phyloP scores from a whole-genome alignment of 2,329 filamentous ascomycete genomes.

The Cercospora zeae-maydis region DNA sequence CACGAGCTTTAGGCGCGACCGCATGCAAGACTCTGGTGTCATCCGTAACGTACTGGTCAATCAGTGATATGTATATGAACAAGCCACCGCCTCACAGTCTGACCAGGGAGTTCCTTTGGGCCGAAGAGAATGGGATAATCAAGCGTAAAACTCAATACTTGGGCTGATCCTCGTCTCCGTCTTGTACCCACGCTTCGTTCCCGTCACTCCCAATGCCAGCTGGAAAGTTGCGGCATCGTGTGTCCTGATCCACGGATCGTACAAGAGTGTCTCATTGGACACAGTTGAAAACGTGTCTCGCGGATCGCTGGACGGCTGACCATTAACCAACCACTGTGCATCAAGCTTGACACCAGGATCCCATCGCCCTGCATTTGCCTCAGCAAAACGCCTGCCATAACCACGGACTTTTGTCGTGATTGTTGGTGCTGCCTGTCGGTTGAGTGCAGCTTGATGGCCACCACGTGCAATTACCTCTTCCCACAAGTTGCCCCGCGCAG shows the following conservation, averaged over 20 bases:
- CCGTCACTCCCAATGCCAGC: background rate
- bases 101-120: background rate
- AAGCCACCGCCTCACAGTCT: background rate
- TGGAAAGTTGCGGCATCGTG: background rate
- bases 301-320: slow-evolving; percentile 17
- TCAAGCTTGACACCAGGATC: slow-evolving; percentile 38
- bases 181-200: background rate
- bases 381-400: background rate
- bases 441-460: slow-evolving; percentile 36
- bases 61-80: background rate
- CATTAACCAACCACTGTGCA: slow-evolving; percentile 37
- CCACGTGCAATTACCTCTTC: slow-evolving; percentile 35
- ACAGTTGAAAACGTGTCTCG: background rate
- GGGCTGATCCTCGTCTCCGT: background rate
- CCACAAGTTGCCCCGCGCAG: slow-evolving; percentile 36
- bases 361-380: slow-evolving; percentile 35
- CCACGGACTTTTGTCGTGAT: background rate
- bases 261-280: background rate
- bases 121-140: background rate
- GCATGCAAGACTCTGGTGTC: background rate
- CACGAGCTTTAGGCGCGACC: too few species aligned
- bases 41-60: background rate
- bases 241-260: background rate
- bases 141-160: background rate
- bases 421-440: slow-evolving; percentile 33